phyloP scores from a whole-genome alignment of 805 yeast species.

The Jamesozyma piceae region DNA sequence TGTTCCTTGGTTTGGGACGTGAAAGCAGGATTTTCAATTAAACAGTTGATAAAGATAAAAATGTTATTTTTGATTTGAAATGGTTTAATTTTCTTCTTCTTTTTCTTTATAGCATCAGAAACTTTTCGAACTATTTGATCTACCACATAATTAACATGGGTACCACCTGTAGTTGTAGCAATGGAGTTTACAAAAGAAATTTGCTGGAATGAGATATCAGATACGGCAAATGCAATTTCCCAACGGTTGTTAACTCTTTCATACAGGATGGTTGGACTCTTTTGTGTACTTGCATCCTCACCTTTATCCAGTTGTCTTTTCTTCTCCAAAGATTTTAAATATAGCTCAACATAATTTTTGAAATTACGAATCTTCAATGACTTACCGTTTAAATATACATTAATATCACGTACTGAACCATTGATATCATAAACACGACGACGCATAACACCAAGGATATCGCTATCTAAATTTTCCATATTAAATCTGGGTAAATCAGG shows the following conservation, averaged over 20 bases:
- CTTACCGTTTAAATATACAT: slow-evolving; percentile 68
- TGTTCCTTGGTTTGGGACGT: slow-evolving; percentile 97
- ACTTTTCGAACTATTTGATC: slow-evolving; percentile 78
- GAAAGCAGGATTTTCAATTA: slow-evolving; percentile 93
- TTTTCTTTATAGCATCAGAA: slow-evolving; percentile 59
- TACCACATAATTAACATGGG: slow-evolving; percentile 79
- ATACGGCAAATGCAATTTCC: slow-evolving; percentile 92
- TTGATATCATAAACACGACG: slow-evolving; percentile 94
- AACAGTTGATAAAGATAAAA: slow-evolving; percentile 83
- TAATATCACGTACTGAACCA: slow-evolving; percentile 81
- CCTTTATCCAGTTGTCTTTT: slow-evolving; percentile 33
- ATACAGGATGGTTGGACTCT: slow-evolving; percentile 56
- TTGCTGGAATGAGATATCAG: slow-evolving; percentile 85
- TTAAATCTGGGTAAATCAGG: slow-evolving; percentile 81
- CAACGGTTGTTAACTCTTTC: slow-evolving; percentile 79
- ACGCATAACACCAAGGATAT: slow-evolving; percentile 71
- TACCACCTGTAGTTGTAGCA: slow-evolving; percentile 95
- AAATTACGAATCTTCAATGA: slow-evolving; percentile 62
- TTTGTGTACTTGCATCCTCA: slow-evolving; percentile 27
- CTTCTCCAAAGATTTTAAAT: slow-evolving; percentile 63
- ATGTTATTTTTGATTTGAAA: slow-evolving; percentile 83
- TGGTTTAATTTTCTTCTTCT: slow-evolving; percentile 71
- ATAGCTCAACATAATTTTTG: slow-evolving; percentile 82
- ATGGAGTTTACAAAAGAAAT: slow-evolving; percentile 95
- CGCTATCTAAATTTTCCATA: slow-evolving; percentile 78